Conservation (phyloP, 2,329 filamentous ascomycete genomes). For the Dryadomyces sulphureus region DNA sequence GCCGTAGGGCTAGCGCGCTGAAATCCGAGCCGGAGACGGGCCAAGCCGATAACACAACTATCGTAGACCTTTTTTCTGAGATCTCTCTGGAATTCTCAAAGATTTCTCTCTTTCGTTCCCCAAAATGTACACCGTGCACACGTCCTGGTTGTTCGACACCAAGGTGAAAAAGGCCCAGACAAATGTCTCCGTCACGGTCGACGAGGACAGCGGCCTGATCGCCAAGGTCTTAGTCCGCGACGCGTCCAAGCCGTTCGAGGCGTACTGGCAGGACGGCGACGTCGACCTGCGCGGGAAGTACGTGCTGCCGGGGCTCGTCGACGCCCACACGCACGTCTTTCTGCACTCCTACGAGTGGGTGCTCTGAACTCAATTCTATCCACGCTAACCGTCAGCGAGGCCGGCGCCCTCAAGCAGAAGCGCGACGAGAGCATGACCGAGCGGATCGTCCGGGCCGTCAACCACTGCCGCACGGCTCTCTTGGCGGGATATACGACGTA, state of each 20-base stretch:
- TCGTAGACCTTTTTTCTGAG: too few species aligned
- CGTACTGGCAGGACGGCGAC: conserved; percentile 18
- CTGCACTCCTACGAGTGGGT: conserved; percentile 32
- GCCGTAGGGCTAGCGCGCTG: too few species aligned
- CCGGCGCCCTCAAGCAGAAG: conserved; percentile 30
- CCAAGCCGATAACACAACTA: background rate
- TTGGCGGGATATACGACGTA: conserved; percentile 45
- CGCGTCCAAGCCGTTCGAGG: conserved; percentile 12
- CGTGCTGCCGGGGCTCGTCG: conserved; percentile 37
- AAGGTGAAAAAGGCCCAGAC: conserved; percentile 23
- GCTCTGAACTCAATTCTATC: too few species aligned
- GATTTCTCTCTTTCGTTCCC: too few species aligned
- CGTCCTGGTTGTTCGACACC: conserved; percentile 31
- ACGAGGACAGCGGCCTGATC: conserved; percentile 25
- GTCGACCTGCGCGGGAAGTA: conserved; percentile 39
- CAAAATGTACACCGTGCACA: conserved; percentile 25
- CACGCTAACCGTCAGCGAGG: too few species aligned
- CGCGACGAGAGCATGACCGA: conserved; percentile 44
- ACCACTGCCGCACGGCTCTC: conserved; percentile 35
- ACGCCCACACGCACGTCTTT: conserved; percentile 42
- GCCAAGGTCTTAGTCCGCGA: conserved; percentile 13
- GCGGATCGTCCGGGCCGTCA: conserved; percentile 36
- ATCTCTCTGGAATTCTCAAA: too few species aligned
- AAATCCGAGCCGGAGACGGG: background rate
- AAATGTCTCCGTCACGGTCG: conserved; percentile 27